Evolutionary conservation across 208 protist genomes (phyloP).

Genomic region (Angomonas desouzai): DNA sequence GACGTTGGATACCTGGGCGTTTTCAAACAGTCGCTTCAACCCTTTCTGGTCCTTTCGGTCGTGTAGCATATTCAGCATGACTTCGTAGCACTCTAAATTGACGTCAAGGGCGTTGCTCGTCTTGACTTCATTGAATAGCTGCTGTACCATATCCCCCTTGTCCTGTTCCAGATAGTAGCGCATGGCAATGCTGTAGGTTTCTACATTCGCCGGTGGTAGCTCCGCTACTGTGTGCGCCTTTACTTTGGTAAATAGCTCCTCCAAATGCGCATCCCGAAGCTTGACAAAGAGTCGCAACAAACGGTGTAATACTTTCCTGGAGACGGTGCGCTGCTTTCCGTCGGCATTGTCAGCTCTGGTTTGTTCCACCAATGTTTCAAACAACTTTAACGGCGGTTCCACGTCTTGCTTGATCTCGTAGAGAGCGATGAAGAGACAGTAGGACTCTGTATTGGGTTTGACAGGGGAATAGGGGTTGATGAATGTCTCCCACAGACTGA

Average conservation of each 20-base stretch:
- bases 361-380: conserved; percentile 17
- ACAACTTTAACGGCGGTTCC: conserved; percentile 23
- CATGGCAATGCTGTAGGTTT: conserved; percentile 62
- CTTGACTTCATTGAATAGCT: conserved; percentile 66
- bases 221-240: not conserved
- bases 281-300: conserved; percentile 51
- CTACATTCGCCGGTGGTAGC: conserved; percentile 21
- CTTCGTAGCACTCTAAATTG: conserved; percentile 48
- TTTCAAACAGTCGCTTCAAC: conserved; percentile 58
- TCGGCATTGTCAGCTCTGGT: not conserved
- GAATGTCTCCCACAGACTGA: conserved; percentile 20
- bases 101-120: conserved; percentile 42
- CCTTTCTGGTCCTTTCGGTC: conserved; percentile 25
- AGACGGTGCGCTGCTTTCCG: conserved; percentile 14
- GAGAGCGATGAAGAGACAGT: conserved; percentile 59
- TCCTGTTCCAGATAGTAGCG: conserved; percentile 48
- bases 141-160: conserved; percentile 36
- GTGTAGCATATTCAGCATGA: conserved; percentile 60
- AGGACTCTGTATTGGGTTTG: conserved; percentile 59
- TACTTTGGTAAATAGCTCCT: conserved; percentile 51
- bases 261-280: conserved; percentile 35
- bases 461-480: conserved; percentile 34
- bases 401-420: conserved; percentile 26
- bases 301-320: conserved; percentile 32
- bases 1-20: conserved; percentile 68